phyloP scores from a whole-genome alignment of 345 rosid genomes.

The Melaleuca alternifolia region DNA sequence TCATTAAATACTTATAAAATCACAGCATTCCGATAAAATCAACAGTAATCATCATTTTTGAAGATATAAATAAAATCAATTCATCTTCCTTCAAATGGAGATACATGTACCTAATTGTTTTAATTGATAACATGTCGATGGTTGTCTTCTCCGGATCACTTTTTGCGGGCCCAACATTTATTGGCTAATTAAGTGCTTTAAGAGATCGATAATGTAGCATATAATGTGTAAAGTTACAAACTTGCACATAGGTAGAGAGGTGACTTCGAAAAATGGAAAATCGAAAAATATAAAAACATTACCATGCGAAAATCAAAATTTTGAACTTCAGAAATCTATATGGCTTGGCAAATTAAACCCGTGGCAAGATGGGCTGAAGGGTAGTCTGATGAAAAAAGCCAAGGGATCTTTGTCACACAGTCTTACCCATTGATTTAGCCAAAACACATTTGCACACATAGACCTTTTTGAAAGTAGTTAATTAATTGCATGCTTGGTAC shows the following conservation, averaged over 20 bases:
- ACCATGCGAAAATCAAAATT: neutral
- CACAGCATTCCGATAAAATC: neutral
- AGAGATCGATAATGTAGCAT: neutral
- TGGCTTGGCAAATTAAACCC: neutral
- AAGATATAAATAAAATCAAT: neutral
- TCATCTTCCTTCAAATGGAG: neutral
- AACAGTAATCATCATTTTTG: accelerated
- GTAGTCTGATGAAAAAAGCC: neutral
- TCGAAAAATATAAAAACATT: neutral
- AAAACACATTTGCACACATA: neutral
- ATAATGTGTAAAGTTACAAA: neutral
- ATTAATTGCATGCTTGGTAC: neutral
- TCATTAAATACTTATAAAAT: neutral
- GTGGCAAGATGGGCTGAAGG: neutral
- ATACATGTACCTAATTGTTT: neutral
- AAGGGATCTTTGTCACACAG: neutral
- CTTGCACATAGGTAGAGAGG: neutral
- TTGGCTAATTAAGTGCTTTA: neutral
- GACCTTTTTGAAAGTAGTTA: neutral
- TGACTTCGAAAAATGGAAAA: neutral
- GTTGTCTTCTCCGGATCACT: neutral
- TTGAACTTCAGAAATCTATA: neutral
- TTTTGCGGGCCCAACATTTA: neutral
- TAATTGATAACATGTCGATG: neutral
- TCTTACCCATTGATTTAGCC: neutral